Evolutionary conservation across 441 rosid genomes (phyloP).

Genomic region (Erysimum cheiri): DNA sequence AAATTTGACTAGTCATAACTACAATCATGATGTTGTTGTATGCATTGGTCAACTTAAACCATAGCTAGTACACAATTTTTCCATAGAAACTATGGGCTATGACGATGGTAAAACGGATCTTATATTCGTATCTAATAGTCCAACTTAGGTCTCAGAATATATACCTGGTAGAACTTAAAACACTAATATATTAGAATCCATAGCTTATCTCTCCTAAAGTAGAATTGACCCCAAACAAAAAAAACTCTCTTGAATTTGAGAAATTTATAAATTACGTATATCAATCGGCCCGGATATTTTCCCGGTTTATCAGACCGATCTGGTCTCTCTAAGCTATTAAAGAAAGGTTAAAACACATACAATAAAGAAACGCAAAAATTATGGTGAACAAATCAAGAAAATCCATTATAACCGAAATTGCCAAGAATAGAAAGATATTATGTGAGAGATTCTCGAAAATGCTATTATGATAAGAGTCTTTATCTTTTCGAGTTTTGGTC

Average conservation of each 20-base stretch:
- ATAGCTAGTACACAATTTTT: background rate
- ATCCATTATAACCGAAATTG: constrained; percentile 4
- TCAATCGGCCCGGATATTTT: background rate
- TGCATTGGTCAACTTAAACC: constrained; percentile 13
- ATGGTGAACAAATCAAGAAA: constrained; percentile 11
- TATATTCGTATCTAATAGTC: background rate
- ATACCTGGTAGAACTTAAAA: background rate
- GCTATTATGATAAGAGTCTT: constrained; percentile 13
- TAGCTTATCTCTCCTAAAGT: background rate
- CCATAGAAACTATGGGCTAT: constrained; percentile 12
- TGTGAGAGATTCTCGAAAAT: constrained; percentile 21
- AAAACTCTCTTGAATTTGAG: background rate
- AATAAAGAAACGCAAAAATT: background rate
- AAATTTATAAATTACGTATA: background rate
- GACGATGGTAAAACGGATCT: constrained; percentile 5
- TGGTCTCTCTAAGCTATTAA: background rate
- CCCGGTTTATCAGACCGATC: constrained; percentile 13
- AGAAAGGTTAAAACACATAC: background rate
- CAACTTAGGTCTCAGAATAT: background rate
- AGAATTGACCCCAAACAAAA: too few relatives aligned
- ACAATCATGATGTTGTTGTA: constrained; percentile 12
- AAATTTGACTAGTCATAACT: constrained; percentile 24
- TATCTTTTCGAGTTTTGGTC: constrained; percentile 33
- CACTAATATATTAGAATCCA: background rate
- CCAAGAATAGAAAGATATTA: constrained; percentile 44